These are phyloP conservation scores for Ogataea haglerorum DNA, from an alignment of 805 yeast genomes.

Conservation along the genomic window DNA sequence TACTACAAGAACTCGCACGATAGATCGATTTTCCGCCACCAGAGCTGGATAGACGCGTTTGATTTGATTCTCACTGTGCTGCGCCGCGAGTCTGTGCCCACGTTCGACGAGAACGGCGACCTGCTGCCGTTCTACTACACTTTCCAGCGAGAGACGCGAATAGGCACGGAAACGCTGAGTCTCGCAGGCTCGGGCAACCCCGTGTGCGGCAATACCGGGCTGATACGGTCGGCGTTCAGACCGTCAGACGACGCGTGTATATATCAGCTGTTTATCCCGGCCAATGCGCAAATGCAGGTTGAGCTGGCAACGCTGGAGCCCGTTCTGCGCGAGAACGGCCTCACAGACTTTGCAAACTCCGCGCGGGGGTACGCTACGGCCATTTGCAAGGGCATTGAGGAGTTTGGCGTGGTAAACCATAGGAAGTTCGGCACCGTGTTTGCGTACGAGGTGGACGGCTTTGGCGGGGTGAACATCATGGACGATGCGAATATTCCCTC, in stretches of 20 bases:
- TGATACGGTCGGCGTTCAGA: conserved; percentile 78
- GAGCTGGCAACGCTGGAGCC: conserved; percentile 47
- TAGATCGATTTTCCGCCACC: conserved; percentile 41
- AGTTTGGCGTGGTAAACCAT: conserved; percentile 65
- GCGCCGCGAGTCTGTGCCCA: conserved; percentile 56
- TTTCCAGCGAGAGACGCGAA: conserved; percentile 69
- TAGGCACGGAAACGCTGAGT: conserved; percentile 80
- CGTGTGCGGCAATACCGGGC: conserved; percentile 63
- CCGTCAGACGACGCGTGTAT: conserved; percentile 87
- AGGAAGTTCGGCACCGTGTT: conserved; percentile 70
- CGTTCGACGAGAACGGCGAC: conserved; percentile 52
- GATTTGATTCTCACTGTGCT: conserved; percentile 50
- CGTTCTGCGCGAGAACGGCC: conserved; percentile 21
- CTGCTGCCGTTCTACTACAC: conserved; percentile 52
- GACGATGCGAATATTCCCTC: conserved; percentile 93
- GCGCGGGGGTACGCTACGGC: conserved; percentile 37
- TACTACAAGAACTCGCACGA: conserved; percentile 58
- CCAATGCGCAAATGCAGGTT: conserved; percentile 70
- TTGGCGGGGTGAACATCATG: conserved; percentile 69
- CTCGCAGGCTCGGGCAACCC: conserved; percentile 83
- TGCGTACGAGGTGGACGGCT: conserved; percentile 90
- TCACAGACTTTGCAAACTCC: conserved; percentile 21
- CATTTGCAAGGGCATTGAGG: conserved; percentile 54
- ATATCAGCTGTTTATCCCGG: conserved; percentile 80
- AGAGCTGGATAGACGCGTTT: conserved; percentile 58